Conservation (phyloP, 495 filamentous ascomycete species). For the Tuber brumale region DNA sequence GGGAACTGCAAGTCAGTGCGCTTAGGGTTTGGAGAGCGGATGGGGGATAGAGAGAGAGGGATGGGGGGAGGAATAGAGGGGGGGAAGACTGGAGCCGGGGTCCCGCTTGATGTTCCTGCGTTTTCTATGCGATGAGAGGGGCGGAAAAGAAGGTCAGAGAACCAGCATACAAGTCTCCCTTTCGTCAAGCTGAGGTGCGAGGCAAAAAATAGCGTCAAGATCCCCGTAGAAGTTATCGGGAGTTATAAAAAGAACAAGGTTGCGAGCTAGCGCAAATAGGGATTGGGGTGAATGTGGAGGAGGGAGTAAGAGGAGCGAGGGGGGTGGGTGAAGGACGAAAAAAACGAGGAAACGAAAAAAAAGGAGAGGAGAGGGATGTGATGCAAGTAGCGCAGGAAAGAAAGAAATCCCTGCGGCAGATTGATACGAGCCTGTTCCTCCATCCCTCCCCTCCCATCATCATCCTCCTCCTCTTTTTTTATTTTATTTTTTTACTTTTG, state of each 20-base stretch:
- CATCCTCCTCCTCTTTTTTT: neutral
- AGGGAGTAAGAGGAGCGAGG: neutral
- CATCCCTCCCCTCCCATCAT: neutral
- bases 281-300: slow-evolving; percentile 10
- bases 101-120: slow-evolving; percentile 41
- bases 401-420: slow-evolving; percentile 35
- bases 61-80: neutral
- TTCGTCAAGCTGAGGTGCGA: slow-evolving; percentile 36
- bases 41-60: neutral
- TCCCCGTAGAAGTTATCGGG: slow-evolving; percentile 35
- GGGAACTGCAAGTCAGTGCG: slow-evolving; percentile 36
- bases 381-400: slow-evolving; percentile 25
- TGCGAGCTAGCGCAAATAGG: slow-evolving; percentile 26
- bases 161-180: slow-evolving; percentile 18
- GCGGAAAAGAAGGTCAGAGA: slow-evolving; percentile 15
- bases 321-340: neutral
- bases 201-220: slow-evolving; percentile 36
- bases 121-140: slow-evolving; percentile 35
- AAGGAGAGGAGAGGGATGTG: slow-evolving; percentile 26
- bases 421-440: slow-evolving; percentile 29
- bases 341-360: slow-evolving; percentile 21
- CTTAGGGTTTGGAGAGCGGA: slow-evolving; percentile 28
- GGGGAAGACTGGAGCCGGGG: slow-evolving; percentile 30
- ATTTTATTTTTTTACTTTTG: neutral
- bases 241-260: slow-evolving; percentile 39